Conservation (phyloP, 345 rosid species). For the Eutrema heterophyllum region DNA sequence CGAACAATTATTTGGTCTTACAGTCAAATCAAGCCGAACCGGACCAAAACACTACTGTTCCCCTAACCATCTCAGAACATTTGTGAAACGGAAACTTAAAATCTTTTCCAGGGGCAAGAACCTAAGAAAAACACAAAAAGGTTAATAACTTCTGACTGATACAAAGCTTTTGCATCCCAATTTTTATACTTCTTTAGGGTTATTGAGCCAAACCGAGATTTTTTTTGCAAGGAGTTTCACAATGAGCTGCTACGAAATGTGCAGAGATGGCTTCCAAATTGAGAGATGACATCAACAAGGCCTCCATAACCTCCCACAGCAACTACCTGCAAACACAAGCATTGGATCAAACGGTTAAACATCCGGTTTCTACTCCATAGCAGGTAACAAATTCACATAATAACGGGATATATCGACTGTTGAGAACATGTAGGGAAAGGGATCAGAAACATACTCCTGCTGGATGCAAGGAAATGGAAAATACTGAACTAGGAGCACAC, state of each 20-base stretch:
- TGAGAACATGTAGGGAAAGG: not conserved
- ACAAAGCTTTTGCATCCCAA: not conserved
- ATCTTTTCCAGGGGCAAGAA: not conserved
- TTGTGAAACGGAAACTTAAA: not conserved
- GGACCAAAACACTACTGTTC: not conserved
- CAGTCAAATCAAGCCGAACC: not conserved
- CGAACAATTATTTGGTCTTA: not conserved
- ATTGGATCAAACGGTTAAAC: not conserved
- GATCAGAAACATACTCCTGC: slow-evolving; percentile 54
- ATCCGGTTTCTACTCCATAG: not conserved
- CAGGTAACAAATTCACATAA: not conserved
- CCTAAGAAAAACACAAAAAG: not conserved
- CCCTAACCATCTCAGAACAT: not conserved
- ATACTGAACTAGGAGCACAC: slow-evolving; percentile 80
- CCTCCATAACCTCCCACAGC: slow-evolving; percentile 95
- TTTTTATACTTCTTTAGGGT: not conserved
- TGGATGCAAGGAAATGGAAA: slow-evolving; percentile 70
- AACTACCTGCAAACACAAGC: slow-evolving; percentile 43
- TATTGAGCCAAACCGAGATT: not conserved
- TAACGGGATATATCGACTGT: not conserved
- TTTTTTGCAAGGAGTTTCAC: not conserved
- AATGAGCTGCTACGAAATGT: slow-evolving; percentile 60
- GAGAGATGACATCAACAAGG: slow-evolving; percentile 81
- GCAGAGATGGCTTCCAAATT: slow-evolving; percentile 91
- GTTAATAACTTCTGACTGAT: not conserved